Evolutionary conservation across 2,329 filamentous ascomycete species (phyloP), one percentile per base, ranked within the genome.

Genomic region (Ophiostoma sp.): DNA sequence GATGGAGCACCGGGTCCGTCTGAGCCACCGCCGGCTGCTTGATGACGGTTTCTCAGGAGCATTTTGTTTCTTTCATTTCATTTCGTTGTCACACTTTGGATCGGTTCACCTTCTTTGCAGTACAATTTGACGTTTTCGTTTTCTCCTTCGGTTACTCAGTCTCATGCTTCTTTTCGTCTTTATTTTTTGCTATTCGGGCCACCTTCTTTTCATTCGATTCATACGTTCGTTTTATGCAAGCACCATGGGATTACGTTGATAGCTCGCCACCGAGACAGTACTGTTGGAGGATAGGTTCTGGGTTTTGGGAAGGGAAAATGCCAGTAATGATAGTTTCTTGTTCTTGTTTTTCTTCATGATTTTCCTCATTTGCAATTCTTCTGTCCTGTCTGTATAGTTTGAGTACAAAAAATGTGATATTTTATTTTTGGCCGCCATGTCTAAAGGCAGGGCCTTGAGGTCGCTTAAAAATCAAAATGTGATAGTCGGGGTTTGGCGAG

Each of bases 201-300:
- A 6, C 22, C n/a, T n/a, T 19, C 11, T 15, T 25, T 9, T 28
- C 22, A 50, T 22, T 3, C 9, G 22, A n/a, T 22, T n/a, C 9
- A 28, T 42, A 36, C 28, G 5, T 71, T 52, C 5, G 19, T 64
- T 64, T 36, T 42, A 7, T 36, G 33, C 6, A n/a, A n/a, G 17
- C 12, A 39, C 6, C 15, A 63, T 45, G 66, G 71, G 31, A 66
- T 73, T 55, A 52, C 25, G 19, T 52, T 55, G 25, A 70, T 66
- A 42, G 66, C 72, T 64, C 66, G 66, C 70, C 33, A 25, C 31
- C 57, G 72, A 73, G 57, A 70, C 72, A 70, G 66, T 64, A 70
- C n/a, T 63, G 45, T 70, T 69, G 42, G 4, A 25, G n/a, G 64
- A 15, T 42, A 17, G 17, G 50, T 57, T 57, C 15, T 19, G 25